These are phyloP conservation scores for Termitomyces sp. DNA, from an alignment of 768 basidiomycete species.

Conservation along the genomic window DNA sequence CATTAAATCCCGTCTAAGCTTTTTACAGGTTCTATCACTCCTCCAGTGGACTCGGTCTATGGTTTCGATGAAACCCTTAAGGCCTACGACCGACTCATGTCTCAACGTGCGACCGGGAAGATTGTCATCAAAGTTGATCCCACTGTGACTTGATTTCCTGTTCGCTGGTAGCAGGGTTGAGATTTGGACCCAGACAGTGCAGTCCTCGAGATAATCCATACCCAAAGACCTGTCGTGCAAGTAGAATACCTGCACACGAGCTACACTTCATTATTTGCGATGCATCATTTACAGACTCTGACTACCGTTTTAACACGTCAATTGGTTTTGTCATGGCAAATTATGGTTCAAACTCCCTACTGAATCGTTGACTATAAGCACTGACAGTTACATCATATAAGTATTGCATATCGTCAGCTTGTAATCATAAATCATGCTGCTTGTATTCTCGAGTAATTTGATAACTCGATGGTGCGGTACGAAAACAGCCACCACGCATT, in stretches of 20 bases:
- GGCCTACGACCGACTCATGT: constrained; percentile 61
- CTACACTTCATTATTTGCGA: neutral
- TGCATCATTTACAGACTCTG: neutral
- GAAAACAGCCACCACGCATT: neutral
- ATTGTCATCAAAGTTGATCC: constrained; percentile 49
- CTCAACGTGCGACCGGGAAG: constrained; percentile 56
- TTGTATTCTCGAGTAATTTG: neutral
- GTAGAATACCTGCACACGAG: neutral
- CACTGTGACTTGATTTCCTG: constrained; percentile 1
- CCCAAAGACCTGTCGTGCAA: neutral
- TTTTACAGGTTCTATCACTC: constrained; percentile 41
- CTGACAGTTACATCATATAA: neutral
- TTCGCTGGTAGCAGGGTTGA: neutral
- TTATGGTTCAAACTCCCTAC: neutral
- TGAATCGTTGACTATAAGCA: no score
- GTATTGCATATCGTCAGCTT: neutral
- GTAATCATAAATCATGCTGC: neutral
- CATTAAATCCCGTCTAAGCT: neutral
- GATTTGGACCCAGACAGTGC: neutral
- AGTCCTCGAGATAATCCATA: neutral
- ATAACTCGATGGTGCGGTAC: neutral
- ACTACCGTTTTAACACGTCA: neutral
- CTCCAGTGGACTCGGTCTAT: constrained; percentile 55
- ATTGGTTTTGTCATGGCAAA: neutral
- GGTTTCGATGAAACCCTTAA: constrained; percentile 49